Percentiles rank a stretch among this genome's conserved stretches.
Evolutionary conservation across 1,284 basidiomycete species (phyloP).

Genomic region (Leccinum variabile): DNA sequence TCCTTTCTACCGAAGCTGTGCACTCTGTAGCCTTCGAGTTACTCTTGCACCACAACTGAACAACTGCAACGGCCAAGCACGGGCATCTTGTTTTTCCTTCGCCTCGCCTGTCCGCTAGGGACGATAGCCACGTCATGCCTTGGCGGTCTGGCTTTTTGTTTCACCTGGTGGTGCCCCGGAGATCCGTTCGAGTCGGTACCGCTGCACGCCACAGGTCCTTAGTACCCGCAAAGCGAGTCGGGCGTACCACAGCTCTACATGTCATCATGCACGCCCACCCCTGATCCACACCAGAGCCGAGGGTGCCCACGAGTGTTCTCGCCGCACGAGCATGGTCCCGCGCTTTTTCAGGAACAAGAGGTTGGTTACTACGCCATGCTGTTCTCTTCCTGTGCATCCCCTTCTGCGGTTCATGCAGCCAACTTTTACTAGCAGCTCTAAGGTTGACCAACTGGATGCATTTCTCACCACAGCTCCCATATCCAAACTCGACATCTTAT

Average conservation of each 20-base stretch:
- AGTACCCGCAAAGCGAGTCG: too few relatives aligned
- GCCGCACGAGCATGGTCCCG: too few relatives aligned
- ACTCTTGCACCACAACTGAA: neutral
- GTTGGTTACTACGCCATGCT: slow-evolving; percentile 9
- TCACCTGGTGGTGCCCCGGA: slow-evolving; percentile 40
- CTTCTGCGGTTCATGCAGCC: neutral
- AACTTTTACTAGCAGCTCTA: neutral
- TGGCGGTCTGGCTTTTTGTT: slow-evolving; percentile 80
- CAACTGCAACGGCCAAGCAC: slow-evolving; percentile 42
- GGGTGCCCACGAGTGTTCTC: too few relatives aligned
- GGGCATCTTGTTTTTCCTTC: slow-evolving; percentile 85
- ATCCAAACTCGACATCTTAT: slow-evolving; percentile 9
- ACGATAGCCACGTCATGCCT: slow-evolving; percentile 80
- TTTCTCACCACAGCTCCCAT: neutral
- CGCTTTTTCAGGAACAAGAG: too few relatives aligned
- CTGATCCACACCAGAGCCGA: too few relatives aligned
- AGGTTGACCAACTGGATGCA: neutral
- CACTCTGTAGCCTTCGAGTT: neutral
- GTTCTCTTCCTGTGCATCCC: slow-evolving; percentile 17
- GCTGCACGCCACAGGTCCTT: too few relatives aligned
- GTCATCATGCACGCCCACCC: too few relatives aligned
- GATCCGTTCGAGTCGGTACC: too few relatives aligned
- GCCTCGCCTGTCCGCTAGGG: slow-evolving; percentile 76
- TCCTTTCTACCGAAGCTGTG: neutral
- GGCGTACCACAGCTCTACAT: too few relatives aligned